Conservation (phyloP, 805 yeast species). For the Suhomyces canberraensis region DNA sequence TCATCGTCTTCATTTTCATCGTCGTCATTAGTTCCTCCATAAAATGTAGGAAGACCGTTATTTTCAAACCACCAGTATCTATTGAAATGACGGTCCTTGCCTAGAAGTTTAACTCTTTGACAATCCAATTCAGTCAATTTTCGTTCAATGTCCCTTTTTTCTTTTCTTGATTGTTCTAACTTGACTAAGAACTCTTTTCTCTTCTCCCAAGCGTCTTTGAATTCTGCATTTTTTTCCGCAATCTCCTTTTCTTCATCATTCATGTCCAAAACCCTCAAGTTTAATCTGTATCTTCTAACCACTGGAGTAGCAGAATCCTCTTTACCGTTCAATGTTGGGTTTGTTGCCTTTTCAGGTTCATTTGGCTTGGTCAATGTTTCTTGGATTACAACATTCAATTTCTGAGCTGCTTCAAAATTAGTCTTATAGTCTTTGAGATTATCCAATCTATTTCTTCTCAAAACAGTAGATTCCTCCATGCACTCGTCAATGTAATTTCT, state of each 20-base stretch:
- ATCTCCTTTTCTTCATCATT: constrained; percentile 36
- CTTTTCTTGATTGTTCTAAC: constrained; percentile 46
- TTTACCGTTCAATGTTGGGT: not conserved
- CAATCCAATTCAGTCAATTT: constrained; percentile 67
- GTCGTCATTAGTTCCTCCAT: constrained; percentile 35
- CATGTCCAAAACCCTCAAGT: constrained; percentile 31
- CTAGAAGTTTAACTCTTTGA: constrained; percentile 73
- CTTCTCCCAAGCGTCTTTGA: constrained; percentile 41
- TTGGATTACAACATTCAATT: constrained; percentile 20
- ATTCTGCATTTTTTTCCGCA: constrained; percentile 41
- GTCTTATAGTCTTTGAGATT: constrained; percentile 56
- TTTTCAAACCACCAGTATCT: constrained; percentile 95
- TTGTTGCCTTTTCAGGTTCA: constrained; percentile 1
- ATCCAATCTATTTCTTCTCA: constrained; percentile 68
- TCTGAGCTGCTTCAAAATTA: constrained; percentile 49
- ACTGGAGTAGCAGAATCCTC: not conserved
- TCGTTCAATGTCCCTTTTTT: constrained; percentile 55
- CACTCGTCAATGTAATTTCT: constrained; percentile 65
- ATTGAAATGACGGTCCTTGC: constrained; percentile 80
- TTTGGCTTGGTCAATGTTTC: constrained; percentile 13
- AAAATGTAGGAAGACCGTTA: constrained; percentile 68
- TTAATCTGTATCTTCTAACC: constrained; percentile 9
- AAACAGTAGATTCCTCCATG: constrained; percentile 56
- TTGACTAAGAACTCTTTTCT: constrained; percentile 39
- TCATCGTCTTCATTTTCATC: constrained; percentile 43